These are phyloP conservation scores for Fraxinus greggii DNA, from an alignment of 305 asterid species.

Conservation along the genomic window DNA sequence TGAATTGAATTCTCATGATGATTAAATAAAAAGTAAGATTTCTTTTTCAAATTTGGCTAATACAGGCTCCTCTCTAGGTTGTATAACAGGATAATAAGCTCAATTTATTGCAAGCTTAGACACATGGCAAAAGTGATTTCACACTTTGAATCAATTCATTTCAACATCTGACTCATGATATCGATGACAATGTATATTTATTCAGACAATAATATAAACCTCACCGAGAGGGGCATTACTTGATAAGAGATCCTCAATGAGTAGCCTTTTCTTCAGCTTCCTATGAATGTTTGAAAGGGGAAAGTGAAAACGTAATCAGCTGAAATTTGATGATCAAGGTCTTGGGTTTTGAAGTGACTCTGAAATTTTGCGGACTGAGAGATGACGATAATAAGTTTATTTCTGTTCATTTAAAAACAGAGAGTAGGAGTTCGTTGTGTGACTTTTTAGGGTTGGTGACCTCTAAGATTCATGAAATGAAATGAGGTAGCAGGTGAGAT, in stretches of 20 bases:
- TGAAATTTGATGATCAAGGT: background rate
- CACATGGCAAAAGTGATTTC: background rate
- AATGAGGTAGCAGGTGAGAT: background rate
- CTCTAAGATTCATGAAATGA: background rate
- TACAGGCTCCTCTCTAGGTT: background rate
- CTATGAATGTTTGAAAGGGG: background rate
- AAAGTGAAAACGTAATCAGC: background rate
- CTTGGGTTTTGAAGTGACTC: background rate
- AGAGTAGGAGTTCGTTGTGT: background rate
- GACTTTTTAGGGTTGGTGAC: background rate
- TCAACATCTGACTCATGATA: background rate
- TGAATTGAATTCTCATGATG: background rate
- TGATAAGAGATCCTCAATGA: background rate
- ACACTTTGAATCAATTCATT: background rate
- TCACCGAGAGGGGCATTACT: background rate
- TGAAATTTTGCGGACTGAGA: background rate
- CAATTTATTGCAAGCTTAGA: background rate
- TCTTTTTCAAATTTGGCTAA: background rate
- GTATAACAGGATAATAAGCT: background rate
- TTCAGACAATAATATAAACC: background rate
- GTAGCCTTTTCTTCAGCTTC: slow-evolving; percentile 2
- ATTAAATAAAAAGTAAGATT: background rate
- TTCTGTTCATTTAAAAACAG: background rate
- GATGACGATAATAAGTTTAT: background rate
- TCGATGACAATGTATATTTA: background rate